Evolutionary conservation across 1,139 yeast species (phyloP).

Genomic region (Arxiozyma slooffiae): DNA sequence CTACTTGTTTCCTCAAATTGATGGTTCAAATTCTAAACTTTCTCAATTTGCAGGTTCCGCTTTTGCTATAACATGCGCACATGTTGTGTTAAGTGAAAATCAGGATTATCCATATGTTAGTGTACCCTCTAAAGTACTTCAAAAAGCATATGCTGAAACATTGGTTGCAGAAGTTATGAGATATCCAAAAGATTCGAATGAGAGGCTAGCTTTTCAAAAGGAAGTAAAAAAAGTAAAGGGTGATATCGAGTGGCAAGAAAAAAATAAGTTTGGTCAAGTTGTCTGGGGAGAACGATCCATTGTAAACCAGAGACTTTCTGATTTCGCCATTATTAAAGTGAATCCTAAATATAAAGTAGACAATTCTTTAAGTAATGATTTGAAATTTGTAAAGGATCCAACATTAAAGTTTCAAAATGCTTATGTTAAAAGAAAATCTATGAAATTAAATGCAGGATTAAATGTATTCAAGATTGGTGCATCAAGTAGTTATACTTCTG

Average conservation of each 20-base stretch:
- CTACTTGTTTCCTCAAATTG: conserved; percentile 68
- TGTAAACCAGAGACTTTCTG: conserved; percentile 51
- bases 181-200: conserved; percentile 43
- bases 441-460: conserved; percentile 46
- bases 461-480: conserved; percentile 87
- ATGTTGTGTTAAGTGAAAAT: conserved; percentile 62
- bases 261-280: conserved; percentile 62
- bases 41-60: conserved; percentile 58
- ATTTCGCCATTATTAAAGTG: conserved; percentile 76
- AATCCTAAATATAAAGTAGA: conserved; percentile 46
- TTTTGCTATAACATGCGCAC: conserved; percentile 89
- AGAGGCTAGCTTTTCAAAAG: conserved; percentile 53
- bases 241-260: conserved; percentile 33
- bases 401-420: conserved; percentile 71
- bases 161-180: conserved; percentile 53
- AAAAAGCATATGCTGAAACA: conserved; percentile 63
- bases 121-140: conserved; percentile 73
- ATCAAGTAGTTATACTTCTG: conserved; percentile 73
- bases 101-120: conserved; percentile 59
- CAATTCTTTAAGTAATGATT: conserved; percentile 72
- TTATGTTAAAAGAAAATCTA: conserved; percentile 45
- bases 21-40: conserved; percentile 34
- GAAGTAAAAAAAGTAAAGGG: conserved; percentile 37
- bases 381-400: conserved; percentile 69
- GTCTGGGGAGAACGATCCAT: conserved; percentile 90